Conservation (phyloP, 2,329 filamentous ascomycete species). For the Hymenoscyphus scutula region DNA sequence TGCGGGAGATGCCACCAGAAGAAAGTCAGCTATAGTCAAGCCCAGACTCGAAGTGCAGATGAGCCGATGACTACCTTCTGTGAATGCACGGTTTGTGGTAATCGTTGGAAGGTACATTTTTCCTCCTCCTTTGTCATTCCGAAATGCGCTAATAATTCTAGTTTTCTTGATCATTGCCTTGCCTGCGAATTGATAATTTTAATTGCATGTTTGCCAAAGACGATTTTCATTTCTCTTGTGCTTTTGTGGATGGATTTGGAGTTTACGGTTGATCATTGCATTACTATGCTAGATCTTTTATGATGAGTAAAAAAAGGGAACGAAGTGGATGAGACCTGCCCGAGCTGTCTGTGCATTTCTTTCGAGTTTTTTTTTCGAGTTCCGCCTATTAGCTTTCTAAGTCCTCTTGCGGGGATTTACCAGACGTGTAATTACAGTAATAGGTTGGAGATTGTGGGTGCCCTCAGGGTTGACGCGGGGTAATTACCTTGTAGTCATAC, state of each 20-base stretch:
- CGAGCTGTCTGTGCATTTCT: not conserved
- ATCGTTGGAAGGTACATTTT: slow-evolving; percentile 64
- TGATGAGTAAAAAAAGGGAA: not conserved
- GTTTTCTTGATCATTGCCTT: slow-evolving; percentile 35
- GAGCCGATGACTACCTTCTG: slow-evolving; percentile 84
- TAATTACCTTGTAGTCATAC: not conserved
- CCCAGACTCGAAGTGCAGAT: slow-evolving; percentile 92
- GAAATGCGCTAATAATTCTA: slow-evolving; percentile 23
- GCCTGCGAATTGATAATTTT: not conserved
- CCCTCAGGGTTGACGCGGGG: not conserved
- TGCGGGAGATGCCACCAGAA: slow-evolving; percentile 91
- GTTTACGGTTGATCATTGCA: slow-evolving; percentile 19
- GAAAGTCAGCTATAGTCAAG: slow-evolving; percentile 94
- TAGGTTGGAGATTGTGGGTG: not conserved
- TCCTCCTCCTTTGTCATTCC: not conserved
- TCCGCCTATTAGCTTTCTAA: not conserved
- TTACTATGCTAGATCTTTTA: slow-evolving; percentile 3
- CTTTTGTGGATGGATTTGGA: slow-evolving; percentile 34
- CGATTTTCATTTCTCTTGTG: slow-evolving; percentile 24
- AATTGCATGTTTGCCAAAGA: not conserved
- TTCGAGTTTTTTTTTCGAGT: not conserved
- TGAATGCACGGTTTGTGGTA: slow-evolving; percentile 67
- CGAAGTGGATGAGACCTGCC: not conserved
- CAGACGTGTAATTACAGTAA: not conserved
- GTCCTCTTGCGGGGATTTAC: not conserved